Percentiles rank a stretch among this genome's conserved stretches.
These are phyloP conservation scores for Botrytis deweyae DNA, from an alignment of 2,329 filamentous ascomycete species.

Conservation along the genomic window DNA sequence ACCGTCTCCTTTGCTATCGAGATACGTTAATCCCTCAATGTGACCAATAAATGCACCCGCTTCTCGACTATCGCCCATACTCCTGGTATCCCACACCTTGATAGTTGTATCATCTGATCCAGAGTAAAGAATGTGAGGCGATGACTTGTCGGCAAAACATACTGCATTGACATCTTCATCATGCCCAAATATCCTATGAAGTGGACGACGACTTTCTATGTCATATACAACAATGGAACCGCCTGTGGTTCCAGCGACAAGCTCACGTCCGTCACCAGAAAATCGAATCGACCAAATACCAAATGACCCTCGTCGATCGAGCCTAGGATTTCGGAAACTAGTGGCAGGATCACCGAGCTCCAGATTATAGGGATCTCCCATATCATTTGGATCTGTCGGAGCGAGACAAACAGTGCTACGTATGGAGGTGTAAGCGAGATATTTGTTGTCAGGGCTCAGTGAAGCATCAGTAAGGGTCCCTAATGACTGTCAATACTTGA, in stretches of 20 bases:
- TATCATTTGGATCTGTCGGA: slow-evolving; percentile 79
- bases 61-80: slow-evolving; percentile 78
- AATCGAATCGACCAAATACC: slow-evolving; percentile 90
- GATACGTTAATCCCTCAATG: slow-evolving; percentile 65
- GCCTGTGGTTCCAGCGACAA: slow-evolving; percentile 84
- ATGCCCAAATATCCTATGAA: slow-evolving; percentile 67
- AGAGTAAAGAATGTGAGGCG: slow-evolving; percentile 92
- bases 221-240: slow-evolving; percentile 86
- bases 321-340: slow-evolving; percentile 29
- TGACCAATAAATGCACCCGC: slow-evolving; percentile 67
- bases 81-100: slow-evolving; percentile 94
- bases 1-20: slow-evolving; percentile 69
- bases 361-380: slow-evolving; percentile 75
- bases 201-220: slow-evolving; percentile 73
- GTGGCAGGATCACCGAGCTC: slow-evolving; percentile 60
- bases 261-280: slow-evolving; percentile 84
- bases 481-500: slow-evolving; percentile 4
- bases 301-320: slow-evolving; percentile 43
- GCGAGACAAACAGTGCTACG: slow-evolving; percentile 80
- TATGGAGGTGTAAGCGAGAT: slow-evolving; percentile 89
- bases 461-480: slow-evolving; percentile 94
- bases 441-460: slow-evolving; percentile 86
- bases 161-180: slow-evolving; percentile 92
- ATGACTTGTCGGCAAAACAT: slow-evolving; percentile 85
- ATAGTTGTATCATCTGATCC: slow-evolving; percentile 92